Base-by-base conservation (phyloP, 192 early-diverging fungal genomes). In the Coemansia sp. region DNA sequence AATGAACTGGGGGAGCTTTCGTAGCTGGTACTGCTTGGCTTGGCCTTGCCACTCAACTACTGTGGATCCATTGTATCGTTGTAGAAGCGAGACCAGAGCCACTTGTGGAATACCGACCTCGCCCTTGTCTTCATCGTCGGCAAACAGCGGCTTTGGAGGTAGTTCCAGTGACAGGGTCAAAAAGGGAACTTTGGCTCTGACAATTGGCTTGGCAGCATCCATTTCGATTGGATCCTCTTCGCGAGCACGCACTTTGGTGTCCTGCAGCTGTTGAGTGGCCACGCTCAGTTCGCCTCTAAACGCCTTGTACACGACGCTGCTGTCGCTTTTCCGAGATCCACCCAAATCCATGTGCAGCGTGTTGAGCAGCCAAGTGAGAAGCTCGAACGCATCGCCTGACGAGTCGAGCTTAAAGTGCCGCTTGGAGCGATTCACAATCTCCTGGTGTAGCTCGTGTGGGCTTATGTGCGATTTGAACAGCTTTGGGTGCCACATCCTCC, bases 401-500 rank as follows among this genome's bases (percentile, higher is more conserved):
- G 87, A 83, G 4, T 90, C 91, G 22, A 97, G 75, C 40, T 88
- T 87, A 76, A 97, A 99, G 50, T 87, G 77, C 50, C 92, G 89
- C 18, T 89, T 86, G 74, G 93, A 95, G 2, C 93, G 89, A 67
- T 89, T 93, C 4, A 89, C 88, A 16, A 97, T 89, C 86, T 97
- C 97, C 87, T 99, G 97, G 3, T 97, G 76, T 2, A 98, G 76
- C 71, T 99, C 97, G 75, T 99, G 97, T 6, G 96, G 97, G 74
- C 92, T 93, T 43, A 97, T 92, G 85, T 99, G 97, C 0, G 92
- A 92, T 64, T 97, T 97, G 72, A 97, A 97, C 13, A 93, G 94
- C 33, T 87, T 81, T 55, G 93, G 87, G 74, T 95, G 96, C 95
- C 95, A 98, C 66, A 99, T 92, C 69, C 95, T 96, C 43, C 94